Percentiles rank a stretch among this genome's conserved stretches.
These are phyloP conservation scores for Carpinus viminea DNA, from an alignment of 306 rosid species.

Conservation along the genomic window DNA sequence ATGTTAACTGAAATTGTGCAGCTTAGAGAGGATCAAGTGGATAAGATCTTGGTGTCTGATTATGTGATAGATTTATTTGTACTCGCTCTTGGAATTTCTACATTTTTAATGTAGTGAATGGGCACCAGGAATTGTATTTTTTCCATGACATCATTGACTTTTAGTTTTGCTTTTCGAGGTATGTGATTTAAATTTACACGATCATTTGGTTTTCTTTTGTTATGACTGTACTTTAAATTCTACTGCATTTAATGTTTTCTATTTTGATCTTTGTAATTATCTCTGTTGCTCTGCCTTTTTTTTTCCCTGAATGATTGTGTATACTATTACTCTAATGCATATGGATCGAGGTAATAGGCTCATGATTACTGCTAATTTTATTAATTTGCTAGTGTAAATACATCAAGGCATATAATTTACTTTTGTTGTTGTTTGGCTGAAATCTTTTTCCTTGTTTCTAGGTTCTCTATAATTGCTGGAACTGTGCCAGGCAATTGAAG, in stretches of 20 bases:
- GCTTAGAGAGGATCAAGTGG: neutral
- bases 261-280: neutral
- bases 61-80: neutral
- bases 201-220: neutral
- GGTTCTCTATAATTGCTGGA: conserved; percentile 35
- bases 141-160: neutral
- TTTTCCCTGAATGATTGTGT: neutral
- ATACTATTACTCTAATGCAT: neutral
- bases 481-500: conserved; percentile 26
- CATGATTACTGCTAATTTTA: conserved; percentile 1
- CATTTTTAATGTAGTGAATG: neutral
- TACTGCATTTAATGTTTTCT: neutral
- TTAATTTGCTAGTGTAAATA: neutral
- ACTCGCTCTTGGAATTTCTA: neutral
- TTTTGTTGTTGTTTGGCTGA: neutral
- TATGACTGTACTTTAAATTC: neutral
- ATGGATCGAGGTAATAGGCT: neutral
- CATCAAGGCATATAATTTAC: neutral
- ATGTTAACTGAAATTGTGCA: neutral
- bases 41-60: neutral
- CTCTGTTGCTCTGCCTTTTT: neutral
- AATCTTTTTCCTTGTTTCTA: conserved; percentile 14
- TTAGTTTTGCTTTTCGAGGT: neutral
- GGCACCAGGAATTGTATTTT: neutral
- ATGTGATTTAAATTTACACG: neutral